Conservation (phyloP, 257 asterid genomes). For the Fraxinus pennsylvanica region DNA sequence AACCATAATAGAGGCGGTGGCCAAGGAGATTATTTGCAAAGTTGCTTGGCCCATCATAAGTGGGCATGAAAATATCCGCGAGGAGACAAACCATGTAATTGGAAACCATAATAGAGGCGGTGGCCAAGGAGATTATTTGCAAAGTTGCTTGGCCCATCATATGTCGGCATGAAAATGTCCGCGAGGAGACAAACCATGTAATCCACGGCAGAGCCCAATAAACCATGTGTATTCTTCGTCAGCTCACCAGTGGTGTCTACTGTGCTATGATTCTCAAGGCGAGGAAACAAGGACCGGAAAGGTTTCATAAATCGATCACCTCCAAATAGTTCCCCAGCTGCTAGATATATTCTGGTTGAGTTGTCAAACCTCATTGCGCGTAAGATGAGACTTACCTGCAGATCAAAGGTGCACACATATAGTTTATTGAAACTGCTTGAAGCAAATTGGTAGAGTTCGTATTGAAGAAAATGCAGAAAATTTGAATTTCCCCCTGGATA, state of each 20-base stretch:
- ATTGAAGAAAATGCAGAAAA: not conserved
- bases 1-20: slow-evolving; percentile 94
- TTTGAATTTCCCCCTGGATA: not conserved
- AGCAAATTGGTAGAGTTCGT: not conserved
- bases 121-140: slow-evolving; percentile 97
- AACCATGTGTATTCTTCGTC: slow-evolving; percentile 20
- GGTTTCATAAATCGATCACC: slow-evolving; percentile 92
- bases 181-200: slow-evolving; percentile 96
- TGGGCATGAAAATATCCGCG: slow-evolving; percentile 93
- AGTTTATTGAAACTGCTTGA: not conserved
- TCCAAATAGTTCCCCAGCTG: slow-evolving; percentile 94
- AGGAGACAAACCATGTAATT: slow-evolving; percentile 97
- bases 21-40: slow-evolving; percentile 95
- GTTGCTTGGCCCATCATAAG: slow-evolving; percentile 98
- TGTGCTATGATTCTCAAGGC: slow-evolving; percentile 81
- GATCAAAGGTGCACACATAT: not conserved
- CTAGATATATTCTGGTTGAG: slow-evolving; percentile 86
- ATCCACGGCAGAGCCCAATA: slow-evolving; percentile 90
- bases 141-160: slow-evolving; percentile 97
- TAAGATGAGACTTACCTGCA: slow-evolving; percentile 91
- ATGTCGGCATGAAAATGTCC: slow-evolving; percentile 96
- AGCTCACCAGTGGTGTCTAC: slow-evolving; percentile 57
- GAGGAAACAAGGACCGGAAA: slow-evolving; percentile 77
- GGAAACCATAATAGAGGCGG: too few relatives aligned
- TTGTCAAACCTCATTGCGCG: slow-evolving; percentile 83